phyloP scores from a whole-genome alignment of 2,329 filamentous ascomycete genomes.

The Alternaria gaisen region DNA sequence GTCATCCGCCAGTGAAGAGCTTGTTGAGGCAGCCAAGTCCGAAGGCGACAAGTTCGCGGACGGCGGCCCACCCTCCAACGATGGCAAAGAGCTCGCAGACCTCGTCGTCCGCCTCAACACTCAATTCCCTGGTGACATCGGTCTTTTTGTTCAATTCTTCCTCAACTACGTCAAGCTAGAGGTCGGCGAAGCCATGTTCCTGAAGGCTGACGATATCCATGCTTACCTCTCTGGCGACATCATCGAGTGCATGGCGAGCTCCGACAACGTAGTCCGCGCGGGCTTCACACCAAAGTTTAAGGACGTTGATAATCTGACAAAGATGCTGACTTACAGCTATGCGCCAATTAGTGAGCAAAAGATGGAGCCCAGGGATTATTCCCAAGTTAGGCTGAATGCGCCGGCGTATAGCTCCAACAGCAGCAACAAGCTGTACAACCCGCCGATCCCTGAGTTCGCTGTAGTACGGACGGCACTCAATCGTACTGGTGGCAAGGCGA shows the following conservation, averaged over 20 bases:
- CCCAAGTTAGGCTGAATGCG: constrained; percentile 84
- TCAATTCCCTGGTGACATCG: constrained; percentile 87
- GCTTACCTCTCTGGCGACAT: constrained; percentile 94
- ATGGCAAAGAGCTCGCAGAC: constrained; percentile 75
- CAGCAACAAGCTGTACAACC: constrained; percentile 81
- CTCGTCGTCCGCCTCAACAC: constrained; percentile 79
- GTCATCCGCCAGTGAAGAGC: constrained; percentile 69
- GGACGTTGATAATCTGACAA: constrained; percentile 86
- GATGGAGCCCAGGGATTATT: constrained; percentile 85
- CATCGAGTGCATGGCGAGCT: constrained; percentile 98
- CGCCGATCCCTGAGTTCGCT: constrained; percentile 94
- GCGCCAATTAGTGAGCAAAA: constrained; percentile 95
- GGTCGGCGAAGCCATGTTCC: constrained; percentile 92
- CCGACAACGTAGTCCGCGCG: constrained; percentile 97
- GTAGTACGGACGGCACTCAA: constrained; percentile 84
- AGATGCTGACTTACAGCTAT: constrained; percentile 94
- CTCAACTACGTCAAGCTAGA: constrained; percentile 91
- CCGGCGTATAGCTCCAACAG: constrained; percentile 81
- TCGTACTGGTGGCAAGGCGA: constrained; percentile 76
- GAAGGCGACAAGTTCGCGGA: constrained; percentile 78
- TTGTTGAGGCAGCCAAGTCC: constrained; percentile 74
- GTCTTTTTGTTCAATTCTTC: constrained; percentile 95
- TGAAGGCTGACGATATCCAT: constrained; percentile 96
- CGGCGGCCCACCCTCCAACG: constrained; percentile 72
- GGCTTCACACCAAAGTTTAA: constrained; percentile 99